Evolutionary conservation across 148 eudicot genomes (phyloP).

Genomic region (Linanthus parryae): DNA sequence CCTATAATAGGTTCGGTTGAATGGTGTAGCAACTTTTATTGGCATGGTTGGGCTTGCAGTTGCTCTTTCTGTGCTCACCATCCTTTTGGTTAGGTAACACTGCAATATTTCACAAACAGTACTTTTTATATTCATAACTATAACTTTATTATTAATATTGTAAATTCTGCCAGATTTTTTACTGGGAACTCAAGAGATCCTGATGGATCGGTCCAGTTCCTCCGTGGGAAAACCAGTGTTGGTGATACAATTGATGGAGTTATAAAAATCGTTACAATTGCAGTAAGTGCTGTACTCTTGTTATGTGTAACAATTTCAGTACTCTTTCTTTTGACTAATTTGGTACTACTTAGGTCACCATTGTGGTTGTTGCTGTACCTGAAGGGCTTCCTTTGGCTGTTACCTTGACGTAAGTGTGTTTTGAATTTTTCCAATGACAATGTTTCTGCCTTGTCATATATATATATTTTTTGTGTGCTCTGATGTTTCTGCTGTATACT

Average conservation of each 20-base stretch:
- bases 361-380: constrained; percentile 97
- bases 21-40: constrained; percentile 87
- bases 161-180: constrained; percentile 46
- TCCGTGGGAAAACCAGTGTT: constrained; percentile 47
- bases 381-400: constrained; percentile 97
- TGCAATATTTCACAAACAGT: too few relatives aligned
- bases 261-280: constrained; percentile 58
- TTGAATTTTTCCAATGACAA: not conserved
- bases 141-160: too few relatives aligned
- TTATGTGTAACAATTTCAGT: not conserved
- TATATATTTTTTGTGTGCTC: not conserved
- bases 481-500: too few relatives aligned
- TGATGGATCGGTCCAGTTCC: constrained; percentile 61
- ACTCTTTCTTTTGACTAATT: constrained; percentile 18
- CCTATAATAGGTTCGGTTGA: constrained; percentile 63
- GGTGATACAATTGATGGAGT: constrained; percentile 53
- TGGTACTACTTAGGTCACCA: constrained; percentile 59
- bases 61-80: constrained; percentile 56
- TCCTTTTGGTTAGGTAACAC: constrained; percentile 63
- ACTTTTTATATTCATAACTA: too few relatives aligned
- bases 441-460: not conserved
- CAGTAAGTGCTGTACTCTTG: constrained; percentile 43
- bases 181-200: constrained; percentile 57
- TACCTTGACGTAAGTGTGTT: constrained; percentile 69
- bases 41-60: constrained; percentile 90